Conservation (phyloP, 129 eudicot genomes). For the Glebionis coronaria region DNA sequence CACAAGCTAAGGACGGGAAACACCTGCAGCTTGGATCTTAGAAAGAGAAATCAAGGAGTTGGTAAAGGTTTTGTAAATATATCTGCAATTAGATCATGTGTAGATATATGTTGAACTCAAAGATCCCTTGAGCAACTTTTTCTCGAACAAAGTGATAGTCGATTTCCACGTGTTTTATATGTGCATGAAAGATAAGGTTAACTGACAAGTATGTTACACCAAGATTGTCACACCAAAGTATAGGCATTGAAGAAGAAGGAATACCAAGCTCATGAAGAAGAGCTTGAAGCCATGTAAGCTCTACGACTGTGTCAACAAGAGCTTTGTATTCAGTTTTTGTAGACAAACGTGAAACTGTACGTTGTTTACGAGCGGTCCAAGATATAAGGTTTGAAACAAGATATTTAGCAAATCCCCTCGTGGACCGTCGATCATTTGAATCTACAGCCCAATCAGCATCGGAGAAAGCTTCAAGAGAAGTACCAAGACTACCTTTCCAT, state of each 20-base stretch:
- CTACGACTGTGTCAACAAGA: background rate
- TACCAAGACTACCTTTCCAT: no score
- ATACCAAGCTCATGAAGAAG: background rate
- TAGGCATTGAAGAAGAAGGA: background rate
- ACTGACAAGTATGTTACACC: background rate
- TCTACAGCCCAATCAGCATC: background rate
- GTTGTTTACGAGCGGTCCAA: background rate
- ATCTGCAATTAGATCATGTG: background rate
- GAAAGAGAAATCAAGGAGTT: background rate
- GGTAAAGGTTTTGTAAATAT: background rate
- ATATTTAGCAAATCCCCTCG: background rate
- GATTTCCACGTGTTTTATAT: background rate
- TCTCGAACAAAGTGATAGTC: background rate
- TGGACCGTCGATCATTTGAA: background rate
- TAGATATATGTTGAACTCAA: background rate
- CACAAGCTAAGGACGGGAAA: background rate
- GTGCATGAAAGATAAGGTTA: background rate
- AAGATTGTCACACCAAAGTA: constrained; percentile 1
- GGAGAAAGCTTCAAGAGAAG: background rate
- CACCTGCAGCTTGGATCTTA: background rate
- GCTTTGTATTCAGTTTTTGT: background rate
- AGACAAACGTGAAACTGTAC: background rate
- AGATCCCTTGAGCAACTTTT: background rate
- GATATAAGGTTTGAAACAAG: background rate
- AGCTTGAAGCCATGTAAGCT: constrained; percentile 3